Base-by-base conservation (phyloP, 78 protist genomes). In the Polysphondylium violaceum region DNA sequence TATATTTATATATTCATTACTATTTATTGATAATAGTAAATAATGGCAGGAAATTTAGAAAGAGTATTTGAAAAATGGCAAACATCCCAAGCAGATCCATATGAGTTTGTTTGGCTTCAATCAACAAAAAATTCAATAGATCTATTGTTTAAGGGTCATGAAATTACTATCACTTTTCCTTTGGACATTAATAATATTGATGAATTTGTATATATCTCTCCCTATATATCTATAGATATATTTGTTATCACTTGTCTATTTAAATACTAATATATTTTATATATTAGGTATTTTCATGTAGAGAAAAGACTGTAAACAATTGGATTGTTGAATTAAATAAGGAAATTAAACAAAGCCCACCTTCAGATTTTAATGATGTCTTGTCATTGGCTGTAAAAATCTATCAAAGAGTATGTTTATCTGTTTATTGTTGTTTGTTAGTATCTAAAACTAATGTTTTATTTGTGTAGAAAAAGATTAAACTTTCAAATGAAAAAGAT, bases 1-100 rank as follows among this genome's bases (percentile, higher is more conserved):
- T 64, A 55, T 55, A 19, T n/a, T 55, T 9, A 55, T 23, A 55
- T 55, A 17, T 17, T 6, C 23, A 17, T 7, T 55, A 19, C 7
- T 7, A 6, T 19, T 6, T 55, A 12, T 7, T 7, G 9, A 55
- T 55, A 53, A 53, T 53, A 53, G 19, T 11, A 55, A 55, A 5
- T 35, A 64, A 81, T 83, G 90, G 90, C 90, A 69, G 90, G 81
- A 27, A 68, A 83, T 58, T 33, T 83, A 19, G 91, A 83, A 51
- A 83, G 50, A 61, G 29, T 68, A 21, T 83, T 83, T 69, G 91
- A 83, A 33, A 38, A 56, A 69, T 83, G 91, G 91, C 67, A 44
- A 44, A 50, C 7, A 2, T 35, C 72, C 29, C 27, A 25, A 17
- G 63, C 59, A 0, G 79, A 83, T 4, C 79, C 91, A 31, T 77